Evolutionary conservation across 805 yeast genomes (phyloP), one percentile per base, ranked within the genome.

Genomic region (Jamesozyma hellenica): DNA sequence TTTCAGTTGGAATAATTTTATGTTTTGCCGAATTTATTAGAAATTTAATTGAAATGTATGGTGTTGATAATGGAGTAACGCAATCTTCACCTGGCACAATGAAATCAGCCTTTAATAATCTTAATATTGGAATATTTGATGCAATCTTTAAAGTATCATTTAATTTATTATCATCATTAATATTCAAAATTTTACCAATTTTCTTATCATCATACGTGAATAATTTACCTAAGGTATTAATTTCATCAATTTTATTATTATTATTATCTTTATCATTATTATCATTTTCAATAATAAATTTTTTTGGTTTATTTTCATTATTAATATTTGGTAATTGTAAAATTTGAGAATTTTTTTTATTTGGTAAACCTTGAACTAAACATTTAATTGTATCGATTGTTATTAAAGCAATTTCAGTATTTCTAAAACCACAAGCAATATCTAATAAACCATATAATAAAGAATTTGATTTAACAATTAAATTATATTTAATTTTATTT

Each of bases 11-110:
- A 31, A 74, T 55, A n/a, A 74, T 66, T 53, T 79, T 79, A 44
- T 77, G 82, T 30, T 70, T 71, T 6, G 90, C 78, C 2, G 94
- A 83, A 50, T 79, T 77, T 30, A 86, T 75, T 33, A 84, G 60
- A 42, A 82, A 80, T 60, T 88, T 86, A 18, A 92, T 48, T 25
- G 76, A 77, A 43, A 94, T 65, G 60, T 85, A 88, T 8, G 85
- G 77, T 36, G 73, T 72, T 2, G 96, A 75, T 19, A 72, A 70
- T 21, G 95, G 81, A 0, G 87, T 75, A 23, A 83, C 77, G 16
- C 43, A 47, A 25, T 66, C 66, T 65, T 88, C 96, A 27, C 97
- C 97, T 3, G 95, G 90, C 32, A 90, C 95, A 46, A 72, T 71
- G 63, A 86, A 86, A 42, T 74, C 75, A 32, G 94, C 79, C 38